Evolutionary conservation across 2,329 filamentous ascomycete species (phyloP).

Genomic region (Colletotrichum ledebouriae): DNA sequence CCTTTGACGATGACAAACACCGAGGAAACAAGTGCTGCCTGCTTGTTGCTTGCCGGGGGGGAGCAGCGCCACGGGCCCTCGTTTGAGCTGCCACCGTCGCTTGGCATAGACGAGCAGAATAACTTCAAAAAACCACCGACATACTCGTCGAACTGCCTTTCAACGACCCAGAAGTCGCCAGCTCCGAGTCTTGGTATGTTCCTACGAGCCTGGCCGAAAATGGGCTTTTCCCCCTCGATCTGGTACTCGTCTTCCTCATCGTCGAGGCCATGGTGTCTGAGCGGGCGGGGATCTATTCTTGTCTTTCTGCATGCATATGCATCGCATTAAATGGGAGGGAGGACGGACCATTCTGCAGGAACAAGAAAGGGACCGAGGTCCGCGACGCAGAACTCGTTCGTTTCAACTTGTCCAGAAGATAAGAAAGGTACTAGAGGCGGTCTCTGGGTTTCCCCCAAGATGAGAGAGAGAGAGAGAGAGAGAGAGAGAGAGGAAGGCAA

Average conservation of each 20-base stretch:
- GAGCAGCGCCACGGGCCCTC: background rate
- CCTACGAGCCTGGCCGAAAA: constrained; percentile 7
- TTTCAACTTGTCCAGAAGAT: background rate
- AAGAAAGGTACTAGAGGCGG: constrained; percentile 4
- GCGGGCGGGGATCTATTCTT: background rate
- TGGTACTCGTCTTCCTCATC: background rate
- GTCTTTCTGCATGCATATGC: constrained; percentile 4
- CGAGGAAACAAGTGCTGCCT: no score
- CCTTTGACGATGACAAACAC: no score
- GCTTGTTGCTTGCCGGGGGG: background rate
- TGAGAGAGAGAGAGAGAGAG: background rate
- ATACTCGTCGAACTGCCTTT: background rate
- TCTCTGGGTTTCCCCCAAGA: background rate
- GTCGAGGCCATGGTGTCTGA: background rate
- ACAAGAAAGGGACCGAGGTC: background rate
- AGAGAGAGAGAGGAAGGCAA: background rate
- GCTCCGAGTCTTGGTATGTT: constrained; percentile 9
- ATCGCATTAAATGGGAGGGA: background rate
- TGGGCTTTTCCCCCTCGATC: background rate
- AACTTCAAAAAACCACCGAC: constrained; percentile 6
- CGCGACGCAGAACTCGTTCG: background rate
- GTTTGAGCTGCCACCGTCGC: background rate
- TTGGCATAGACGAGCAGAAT: background rate
- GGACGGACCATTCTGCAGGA: constrained; percentile 8
- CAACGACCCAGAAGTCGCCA: constrained; percentile 12